These are phyloP conservation scores for Melastoma malabathricum DNA, from an alignment of 345 rosid genomes.

Conservation along the genomic window DNA sequence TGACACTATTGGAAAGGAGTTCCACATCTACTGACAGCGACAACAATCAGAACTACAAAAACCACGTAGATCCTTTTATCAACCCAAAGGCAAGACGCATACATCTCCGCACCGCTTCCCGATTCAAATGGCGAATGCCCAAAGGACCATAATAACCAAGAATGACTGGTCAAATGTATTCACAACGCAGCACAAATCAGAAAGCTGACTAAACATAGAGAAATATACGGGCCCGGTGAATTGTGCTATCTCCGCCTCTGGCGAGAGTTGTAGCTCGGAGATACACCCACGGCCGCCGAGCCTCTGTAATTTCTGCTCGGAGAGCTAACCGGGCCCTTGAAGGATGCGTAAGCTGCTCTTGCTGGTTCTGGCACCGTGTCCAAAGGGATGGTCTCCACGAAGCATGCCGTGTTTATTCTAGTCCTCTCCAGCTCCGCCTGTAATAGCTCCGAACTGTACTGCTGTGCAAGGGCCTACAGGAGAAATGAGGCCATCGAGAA, in stretches of 20 bases:
- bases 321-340: conserved; percentile 55
- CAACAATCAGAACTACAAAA: no score
- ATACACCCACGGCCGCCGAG: conserved; percentile 32
- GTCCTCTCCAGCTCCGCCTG: conserved; percentile 84
- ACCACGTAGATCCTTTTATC: no score
- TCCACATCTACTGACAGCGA: no score
- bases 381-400: conserved; percentile 50
- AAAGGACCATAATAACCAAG: no score
- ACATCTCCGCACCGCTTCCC: no score
- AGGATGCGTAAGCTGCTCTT: conserved; percentile 46
- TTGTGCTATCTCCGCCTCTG: conserved; percentile 38
- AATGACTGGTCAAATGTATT: no score
- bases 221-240: no score
- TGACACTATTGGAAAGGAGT: no score
- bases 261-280: conserved; percentile 38
- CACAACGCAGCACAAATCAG: no score
- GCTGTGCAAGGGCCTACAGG: conserved; percentile 70
- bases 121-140: no score
- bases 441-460: conserved; percentile 62
- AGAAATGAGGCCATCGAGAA: neutral
- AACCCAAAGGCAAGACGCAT: no score
- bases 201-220: no score
- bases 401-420: conserved; percentile 85
- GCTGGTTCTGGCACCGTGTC: conserved; percentile 57
- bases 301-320: conserved; percentile 44